Conservation (phyloP, 2,329 filamentous ascomycete species). For the Paracoccidioides brasiliensis region DNA sequence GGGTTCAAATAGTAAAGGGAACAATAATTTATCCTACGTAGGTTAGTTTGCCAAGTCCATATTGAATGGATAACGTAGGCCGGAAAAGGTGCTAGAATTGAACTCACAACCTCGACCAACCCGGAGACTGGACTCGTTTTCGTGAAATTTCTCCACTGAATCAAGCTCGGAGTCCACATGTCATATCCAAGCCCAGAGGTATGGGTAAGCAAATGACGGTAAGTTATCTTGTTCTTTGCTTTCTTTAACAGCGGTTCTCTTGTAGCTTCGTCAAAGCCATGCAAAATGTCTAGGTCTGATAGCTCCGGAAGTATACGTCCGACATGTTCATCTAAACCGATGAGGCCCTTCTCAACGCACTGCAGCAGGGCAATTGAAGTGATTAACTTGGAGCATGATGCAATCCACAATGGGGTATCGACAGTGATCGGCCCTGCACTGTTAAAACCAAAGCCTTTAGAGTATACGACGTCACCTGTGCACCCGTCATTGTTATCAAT, state of each 20-base stretch:
- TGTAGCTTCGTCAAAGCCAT: slow-evolving; percentile 27
- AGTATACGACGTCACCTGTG: slow-evolving; percentile 1
- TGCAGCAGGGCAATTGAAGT: slow-evolving; percentile 40
- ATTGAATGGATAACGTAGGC: neutral
- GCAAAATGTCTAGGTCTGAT: slow-evolving; percentile 33
- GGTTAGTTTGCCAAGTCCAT: neutral
- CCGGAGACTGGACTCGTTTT: slow-evolving; percentile 13
- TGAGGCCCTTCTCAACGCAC: slow-evolving; percentile 38
- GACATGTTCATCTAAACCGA: slow-evolving; percentile 35
- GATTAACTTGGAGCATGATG: slow-evolving; percentile 30
- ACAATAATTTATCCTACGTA: slow-evolving; percentile 6
- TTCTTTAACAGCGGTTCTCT: slow-evolving; percentile 1
- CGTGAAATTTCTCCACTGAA: neutral
- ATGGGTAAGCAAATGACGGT: slow-evolving; percentile 2
- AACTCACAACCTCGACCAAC: slow-evolving; percentile 11
- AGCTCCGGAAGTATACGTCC: slow-evolving; percentile 35
- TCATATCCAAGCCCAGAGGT: slow-evolving; percentile 5
- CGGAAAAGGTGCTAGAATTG: slow-evolving; percentile 32
- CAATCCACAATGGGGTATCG: slow-evolving; percentile 6
- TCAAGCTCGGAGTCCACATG: neutral
- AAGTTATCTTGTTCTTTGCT: slow-evolving; percentile 5
- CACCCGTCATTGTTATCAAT: neutral
- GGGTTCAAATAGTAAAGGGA: slow-evolving; percentile 38
- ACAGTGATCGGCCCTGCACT: neutral
- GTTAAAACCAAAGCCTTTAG: slow-evolving; percentile 1